These are phyloP conservation scores for Lachancea thermotolerans DNA, from an alignment of 805 yeast genomes.

Conservation along the genomic window DNA sequence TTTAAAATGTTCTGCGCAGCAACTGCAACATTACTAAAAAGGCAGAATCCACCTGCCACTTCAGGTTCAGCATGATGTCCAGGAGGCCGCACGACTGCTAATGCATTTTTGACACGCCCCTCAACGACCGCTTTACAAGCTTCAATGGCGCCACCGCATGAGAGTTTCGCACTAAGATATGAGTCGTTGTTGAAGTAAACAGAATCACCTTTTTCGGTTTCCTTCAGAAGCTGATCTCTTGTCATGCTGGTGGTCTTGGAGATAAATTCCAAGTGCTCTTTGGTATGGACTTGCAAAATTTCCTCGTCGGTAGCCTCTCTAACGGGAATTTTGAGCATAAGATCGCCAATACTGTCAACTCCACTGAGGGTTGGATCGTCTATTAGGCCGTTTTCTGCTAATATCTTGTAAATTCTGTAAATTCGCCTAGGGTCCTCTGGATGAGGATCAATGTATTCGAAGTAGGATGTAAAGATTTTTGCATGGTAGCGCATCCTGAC, in stretches of 20 bases:
- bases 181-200: constrained; percentile 93
- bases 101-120: constrained; percentile 80
- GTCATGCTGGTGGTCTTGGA: constrained; percentile 72
- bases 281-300: constrained; percentile 77
- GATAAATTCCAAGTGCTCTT: constrained; percentile 69
- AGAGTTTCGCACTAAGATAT: constrained; percentile 73
- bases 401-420: constrained; percentile 83
- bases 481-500: constrained; percentile 98
- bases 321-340: constrained; percentile 84
- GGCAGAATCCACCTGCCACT: constrained; percentile 93
- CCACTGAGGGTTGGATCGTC: constrained; percentile 67
- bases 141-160: constrained; percentile 96
- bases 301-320: constrained; percentile 86
- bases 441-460: constrained; percentile 94
- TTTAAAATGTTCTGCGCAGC: constrained; percentile 83
- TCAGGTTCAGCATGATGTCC: constrained; percentile 99
- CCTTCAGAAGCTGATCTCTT: constrained; percentile 66
- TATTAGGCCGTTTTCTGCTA: constrained; percentile 90
- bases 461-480: constrained; percentile 82
- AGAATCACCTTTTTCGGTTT: constrained; percentile 89
- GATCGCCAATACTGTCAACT: constrained; percentile 68
- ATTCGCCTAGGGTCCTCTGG: constrained; percentile 98
- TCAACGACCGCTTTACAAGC: constrained; percentile 94
- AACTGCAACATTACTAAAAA: constrained; percentile 93
- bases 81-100: constrained; percentile 97